phyloP scores from a whole-genome alignment of 495 filamentous ascomycete genomes.

The Penicillium herquei region DNA sequence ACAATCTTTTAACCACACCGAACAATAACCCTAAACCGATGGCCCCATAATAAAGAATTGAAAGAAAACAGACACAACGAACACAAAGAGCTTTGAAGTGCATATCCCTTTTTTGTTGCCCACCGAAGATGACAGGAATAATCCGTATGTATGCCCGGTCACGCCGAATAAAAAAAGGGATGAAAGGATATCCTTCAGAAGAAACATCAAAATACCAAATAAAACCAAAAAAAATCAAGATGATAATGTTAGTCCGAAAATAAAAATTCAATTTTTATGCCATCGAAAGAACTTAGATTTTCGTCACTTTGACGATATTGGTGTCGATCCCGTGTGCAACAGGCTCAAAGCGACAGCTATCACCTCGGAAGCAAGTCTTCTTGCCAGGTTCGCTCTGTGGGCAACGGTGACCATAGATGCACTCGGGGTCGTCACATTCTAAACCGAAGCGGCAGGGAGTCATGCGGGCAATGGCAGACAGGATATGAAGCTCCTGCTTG shows the following conservation, averaged over 20 bases:
- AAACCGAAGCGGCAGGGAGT: slow-evolving; percentile 75
- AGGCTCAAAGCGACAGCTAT: slow-evolving; percentile 49
- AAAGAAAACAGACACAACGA: background rate
- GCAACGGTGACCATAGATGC: slow-evolving; percentile 79
- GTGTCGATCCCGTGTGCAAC: slow-evolving; percentile 52
- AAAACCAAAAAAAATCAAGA: slow-evolving; percentile 2
- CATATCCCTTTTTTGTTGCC: background rate
- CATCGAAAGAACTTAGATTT: slow-evolving; percentile 33
- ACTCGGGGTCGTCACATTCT: slow-evolving; percentile 71
- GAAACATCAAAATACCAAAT: background rate
- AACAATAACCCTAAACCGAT: background rate
- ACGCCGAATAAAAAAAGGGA: slow-evolving; percentile 5
- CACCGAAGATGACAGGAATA: slow-evolving; percentile 1
- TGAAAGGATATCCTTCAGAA: background rate
- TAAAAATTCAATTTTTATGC: background rate
- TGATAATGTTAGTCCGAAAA: background rate
- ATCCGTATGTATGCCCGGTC: slow-evolving; percentile 6
- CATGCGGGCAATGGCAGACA: slow-evolving; percentile 71
- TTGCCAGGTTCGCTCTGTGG: slow-evolving; percentile 47
- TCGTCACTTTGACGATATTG: slow-evolving; percentile 52
- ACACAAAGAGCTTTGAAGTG: background rate
- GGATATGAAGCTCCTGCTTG: slow-evolving; percentile 61
- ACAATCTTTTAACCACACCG: slow-evolving; percentile 5
- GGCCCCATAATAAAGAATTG: background rate
- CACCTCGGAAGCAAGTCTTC: slow-evolving; percentile 52